These are phyloP conservation scores for Drechslerella dactyloides DNA, from an alignment of 2,329 filamentous ascomycete species.

Conservation along the genomic window DNA sequence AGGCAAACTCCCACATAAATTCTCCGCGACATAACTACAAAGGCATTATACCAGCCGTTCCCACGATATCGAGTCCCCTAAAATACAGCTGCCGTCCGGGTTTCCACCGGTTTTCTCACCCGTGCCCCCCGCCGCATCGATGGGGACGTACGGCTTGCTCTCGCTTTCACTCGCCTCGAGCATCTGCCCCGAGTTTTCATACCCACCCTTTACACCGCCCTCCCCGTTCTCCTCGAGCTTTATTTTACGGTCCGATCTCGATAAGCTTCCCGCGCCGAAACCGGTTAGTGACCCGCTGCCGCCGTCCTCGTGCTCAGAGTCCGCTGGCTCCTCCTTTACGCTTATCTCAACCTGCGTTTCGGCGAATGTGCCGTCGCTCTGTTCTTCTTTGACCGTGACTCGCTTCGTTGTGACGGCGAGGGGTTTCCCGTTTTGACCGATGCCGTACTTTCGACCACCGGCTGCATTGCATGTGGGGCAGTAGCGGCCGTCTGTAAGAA, in stretches of 20 bases:
- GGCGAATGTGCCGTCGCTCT: conserved; percentile 23
- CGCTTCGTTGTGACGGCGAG: conserved; percentile 22
- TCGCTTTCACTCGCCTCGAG: conserved; percentile 39
- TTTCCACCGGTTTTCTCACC: conserved; percentile 48
- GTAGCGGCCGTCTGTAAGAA: conserved; percentile 38
- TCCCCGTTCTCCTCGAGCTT: conserved; percentile 22
- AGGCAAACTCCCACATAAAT: too few relatives aligned
- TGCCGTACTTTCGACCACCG: conserved; percentile 35
- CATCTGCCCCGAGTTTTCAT: too few relatives aligned
- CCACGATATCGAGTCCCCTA: conserved; percentile 48
- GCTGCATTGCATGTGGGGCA: conserved; percentile 47
- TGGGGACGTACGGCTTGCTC: conserved; percentile 45
- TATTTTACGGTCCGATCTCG: conserved; percentile 4
- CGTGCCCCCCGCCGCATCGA: conserved; percentile 49
- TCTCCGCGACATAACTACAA: too few relatives aligned
- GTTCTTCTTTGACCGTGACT: conserved; percentile 38
- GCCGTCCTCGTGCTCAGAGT: conserved; percentile 33
- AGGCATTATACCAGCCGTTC: conserved; percentile 22
- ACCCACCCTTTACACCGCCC: too few relatives aligned
- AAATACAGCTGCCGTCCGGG: conserved; percentile 45
- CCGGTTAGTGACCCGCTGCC: neutral
- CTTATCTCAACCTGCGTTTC: conserved; percentile 25
- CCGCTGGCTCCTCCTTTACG: conserved; percentile 33
- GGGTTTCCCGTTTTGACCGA: conserved; percentile 38
- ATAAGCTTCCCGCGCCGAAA: neutral